Base-by-base conservation (phyloP, 306 rosid species). In the Pyrus betulifolia region DNA sequence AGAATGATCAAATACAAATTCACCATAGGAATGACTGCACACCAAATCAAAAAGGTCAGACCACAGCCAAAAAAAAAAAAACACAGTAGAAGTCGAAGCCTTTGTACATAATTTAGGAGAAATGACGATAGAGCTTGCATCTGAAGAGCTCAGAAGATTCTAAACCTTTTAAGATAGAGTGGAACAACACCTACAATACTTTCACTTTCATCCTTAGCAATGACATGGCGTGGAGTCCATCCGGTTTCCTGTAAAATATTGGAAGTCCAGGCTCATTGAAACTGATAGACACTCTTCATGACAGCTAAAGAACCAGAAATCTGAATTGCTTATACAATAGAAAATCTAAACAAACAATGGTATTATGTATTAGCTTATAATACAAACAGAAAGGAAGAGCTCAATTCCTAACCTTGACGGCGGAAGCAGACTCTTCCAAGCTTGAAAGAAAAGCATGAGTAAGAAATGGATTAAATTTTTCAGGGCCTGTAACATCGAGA, bases 1-100 rank as follows among this genome's bases (percentile, higher is more conserved):
- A 40, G 98, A 86, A 84, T 94, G 97, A 85, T 94, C 98, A 52
- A 94, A 94, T 69, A 94, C 96, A 86, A 94, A 94, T 89, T 94
- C 98, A 18, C 98, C 97, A 42, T 94, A 90, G 15, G 98, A 94
- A 80, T 94, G 98, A 79, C 89, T 90, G 92, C 86, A 87, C 28
- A 69, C 22, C 70, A 80, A 74, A 66, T 15, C 46, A 74, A 61
- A 68, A 46, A 64, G 45, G 23, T 81, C 77, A 72, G 62, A 17
- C 22, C 31, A 28, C 46, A 49, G 31, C 19, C 1, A 25, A 25
- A 25, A 25, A 28, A 63, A 2, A 63, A 33, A 35, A 35, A 38
- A 38, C n/a, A 30, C 23, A 67, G n/a, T 27, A 66, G 55, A 12
- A 46, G 15, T 7, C 5, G 69, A 54, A 74, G 46, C 69, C 18